Conservation (phyloP, 805 yeast species). For the Candida bentonensis region DNA sequence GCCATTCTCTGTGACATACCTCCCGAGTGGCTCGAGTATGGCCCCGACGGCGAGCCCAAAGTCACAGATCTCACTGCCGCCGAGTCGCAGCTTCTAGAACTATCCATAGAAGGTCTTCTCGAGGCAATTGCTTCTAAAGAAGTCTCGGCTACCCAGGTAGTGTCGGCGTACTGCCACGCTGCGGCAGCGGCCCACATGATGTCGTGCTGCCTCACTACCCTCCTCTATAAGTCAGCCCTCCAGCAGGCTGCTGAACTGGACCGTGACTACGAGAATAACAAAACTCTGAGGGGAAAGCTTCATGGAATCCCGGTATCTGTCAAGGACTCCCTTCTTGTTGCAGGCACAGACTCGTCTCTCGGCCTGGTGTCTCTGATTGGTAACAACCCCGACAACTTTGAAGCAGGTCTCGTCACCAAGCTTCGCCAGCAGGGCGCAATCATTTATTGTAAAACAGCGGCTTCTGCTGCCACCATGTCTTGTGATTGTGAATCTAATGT, state of each 20-base stretch:
- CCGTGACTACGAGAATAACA: constrained; percentile 30
- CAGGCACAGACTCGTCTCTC: constrained; percentile 34
- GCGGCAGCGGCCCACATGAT: constrained; percentile 1
- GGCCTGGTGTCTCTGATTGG: constrained; percentile 31
- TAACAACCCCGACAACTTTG: constrained; percentile 21
- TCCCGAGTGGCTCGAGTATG: not conserved
- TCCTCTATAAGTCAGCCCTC: constrained; percentile 45
- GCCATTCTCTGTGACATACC: not conserved
- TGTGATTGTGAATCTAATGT: constrained; percentile 32
- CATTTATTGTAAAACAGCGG: constrained; percentile 39
- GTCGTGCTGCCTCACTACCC: constrained; percentile 16
- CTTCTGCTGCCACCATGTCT: constrained; percentile 37
- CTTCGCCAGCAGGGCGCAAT: constrained; percentile 37
- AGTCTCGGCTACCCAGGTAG: not conserved
- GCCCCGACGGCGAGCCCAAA: not conserved
- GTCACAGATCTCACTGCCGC: not conserved
- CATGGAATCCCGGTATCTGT: constrained; percentile 56
- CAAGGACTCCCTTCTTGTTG: constrained; percentile 35
- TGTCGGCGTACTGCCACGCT: not conserved
- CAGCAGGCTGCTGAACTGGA: constrained; percentile 42
- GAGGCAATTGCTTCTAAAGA: not conserved
- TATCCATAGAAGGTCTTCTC: not conserved
- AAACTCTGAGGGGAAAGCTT: constrained; percentile 44
- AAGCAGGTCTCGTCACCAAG: constrained; percentile 26
- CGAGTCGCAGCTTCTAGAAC: not conserved